These are phyloP conservation scores for Bryum argenteum DNA, from an alignment of 225 moss, liverwort and hornwort species.

Conservation along the genomic window DNA sequence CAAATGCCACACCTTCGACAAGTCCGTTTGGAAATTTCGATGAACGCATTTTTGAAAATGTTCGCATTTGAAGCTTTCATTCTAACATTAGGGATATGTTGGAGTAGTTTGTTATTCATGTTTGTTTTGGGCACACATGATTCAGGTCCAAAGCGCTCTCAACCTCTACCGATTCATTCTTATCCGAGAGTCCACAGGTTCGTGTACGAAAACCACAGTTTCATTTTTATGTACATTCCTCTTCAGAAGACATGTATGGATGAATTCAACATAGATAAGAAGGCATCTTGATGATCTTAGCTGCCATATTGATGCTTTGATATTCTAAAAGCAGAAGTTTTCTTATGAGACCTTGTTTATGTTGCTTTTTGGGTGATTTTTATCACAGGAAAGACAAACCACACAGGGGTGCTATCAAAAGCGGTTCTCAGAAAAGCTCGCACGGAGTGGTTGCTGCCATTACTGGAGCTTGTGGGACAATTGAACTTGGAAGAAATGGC, in stretches of 20 bases:
- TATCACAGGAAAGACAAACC: slow-evolving; percentile 65
- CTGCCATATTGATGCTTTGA: too few relatives aligned
- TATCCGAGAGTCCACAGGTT: slow-evolving; percentile 83
- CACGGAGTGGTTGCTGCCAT: slow-evolving; percentile 65
- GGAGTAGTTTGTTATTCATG: too few relatives aligned
- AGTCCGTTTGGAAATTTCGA: too few relatives aligned
- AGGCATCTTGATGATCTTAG: too few relatives aligned
- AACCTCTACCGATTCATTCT: slow-evolving; percentile 85
- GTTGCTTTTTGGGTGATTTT: neutral
- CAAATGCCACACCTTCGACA: too few relatives aligned
- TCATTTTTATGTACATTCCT: neutral
- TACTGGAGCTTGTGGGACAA: slow-evolving; percentile 40
- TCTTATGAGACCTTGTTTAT: too few relatives aligned
- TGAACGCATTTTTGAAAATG: too few relatives aligned
- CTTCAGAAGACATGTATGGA: too few relatives aligned
- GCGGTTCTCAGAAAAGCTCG: slow-evolving; percentile 48
- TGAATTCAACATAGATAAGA: too few relatives aligned
- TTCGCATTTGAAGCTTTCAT: too few relatives aligned
- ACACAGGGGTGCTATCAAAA: slow-evolving; percentile 59
- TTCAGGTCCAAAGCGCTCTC: slow-evolving; percentile 75
- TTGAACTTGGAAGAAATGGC: slow-evolving; percentile 24
- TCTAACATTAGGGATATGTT: too few relatives aligned
- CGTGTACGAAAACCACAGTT: neutral
- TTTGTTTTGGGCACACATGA: slow-evolving; percentile 2
- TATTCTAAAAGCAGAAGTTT: too few relatives aligned